phyloP scores from a whole-genome alignment of 441 rosid genomes.

The Pelargonium australe region DNA sequence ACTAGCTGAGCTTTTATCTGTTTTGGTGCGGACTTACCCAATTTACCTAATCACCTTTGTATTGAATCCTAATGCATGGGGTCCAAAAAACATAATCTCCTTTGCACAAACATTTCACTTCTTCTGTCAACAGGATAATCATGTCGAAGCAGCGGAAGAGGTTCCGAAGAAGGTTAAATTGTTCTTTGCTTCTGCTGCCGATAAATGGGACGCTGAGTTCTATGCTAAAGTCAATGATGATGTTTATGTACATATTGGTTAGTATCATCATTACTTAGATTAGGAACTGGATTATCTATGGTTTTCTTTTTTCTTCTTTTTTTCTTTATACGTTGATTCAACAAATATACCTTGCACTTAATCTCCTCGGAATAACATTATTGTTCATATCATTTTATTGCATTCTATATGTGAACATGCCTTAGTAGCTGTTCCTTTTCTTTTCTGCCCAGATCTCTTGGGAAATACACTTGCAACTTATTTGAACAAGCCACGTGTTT shows the following conservation, averaged over 20 bases:
- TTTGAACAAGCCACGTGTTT: conserved; percentile 67
- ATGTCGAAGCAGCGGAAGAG: conserved; percentile 65
- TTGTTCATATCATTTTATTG: background rate
- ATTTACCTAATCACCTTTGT: background rate
- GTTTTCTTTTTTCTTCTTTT: background rate
- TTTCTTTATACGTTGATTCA: too few relatives aligned
- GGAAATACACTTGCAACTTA: conserved; percentile 73
- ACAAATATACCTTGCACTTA: background rate
- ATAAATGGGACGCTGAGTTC: conserved; percentile 85
- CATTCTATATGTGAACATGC: background rate
- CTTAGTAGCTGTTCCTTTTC: background rate
- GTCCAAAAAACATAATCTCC: too few relatives aligned
- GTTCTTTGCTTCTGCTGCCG: conserved; percentile 52
- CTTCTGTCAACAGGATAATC: conserved; percentile 41
- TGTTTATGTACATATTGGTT: conserved; percentile 75
- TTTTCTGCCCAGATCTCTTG: conserved; percentile 47
- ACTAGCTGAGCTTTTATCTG: background rate
- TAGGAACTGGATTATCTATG: background rate
- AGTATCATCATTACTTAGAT: background rate
- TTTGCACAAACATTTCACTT: background rate
- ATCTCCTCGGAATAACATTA: background rate
- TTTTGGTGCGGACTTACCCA: background rate
- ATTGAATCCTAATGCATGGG: background rate
- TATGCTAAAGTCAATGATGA: conserved; percentile 86
- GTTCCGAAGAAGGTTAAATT: conserved; percentile 51